Conservation (phyloP, 495 filamentous ascomycete species). For the Hyaloscypha bicolor region DNA sequence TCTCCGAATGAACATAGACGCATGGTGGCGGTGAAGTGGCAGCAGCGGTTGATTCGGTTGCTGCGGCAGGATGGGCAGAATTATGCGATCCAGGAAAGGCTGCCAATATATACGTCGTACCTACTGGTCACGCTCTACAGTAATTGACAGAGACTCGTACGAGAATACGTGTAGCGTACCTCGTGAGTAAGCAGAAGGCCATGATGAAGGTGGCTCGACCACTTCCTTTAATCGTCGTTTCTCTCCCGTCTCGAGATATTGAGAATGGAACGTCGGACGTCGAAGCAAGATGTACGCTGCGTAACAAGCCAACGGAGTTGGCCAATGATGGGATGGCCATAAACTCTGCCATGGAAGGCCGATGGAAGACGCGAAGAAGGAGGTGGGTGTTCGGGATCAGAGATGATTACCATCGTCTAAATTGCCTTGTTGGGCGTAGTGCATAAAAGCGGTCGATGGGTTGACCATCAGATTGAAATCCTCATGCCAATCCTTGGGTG, state of each 20-base stretch:
- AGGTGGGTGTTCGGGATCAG: conserved; percentile 7
- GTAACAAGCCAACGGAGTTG: background rate
- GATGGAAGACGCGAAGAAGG: conserved; percentile 29
- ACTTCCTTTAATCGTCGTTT: background rate
- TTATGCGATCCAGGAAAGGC: too few species aligned
- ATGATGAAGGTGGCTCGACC: background rate
- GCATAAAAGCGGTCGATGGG: background rate
- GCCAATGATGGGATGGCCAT: background rate
- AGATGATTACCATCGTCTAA: conserved; percentile 6
- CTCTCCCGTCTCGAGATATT: background rate
- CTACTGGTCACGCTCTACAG: background rate
- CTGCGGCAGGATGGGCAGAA: too few species aligned
- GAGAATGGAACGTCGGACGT: background rate
- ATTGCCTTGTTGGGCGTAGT: conserved; percentile 6
- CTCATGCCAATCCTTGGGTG: background rate
- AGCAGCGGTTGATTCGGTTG: too few species aligned
- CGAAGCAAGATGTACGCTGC: background rate
- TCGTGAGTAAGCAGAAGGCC: background rate
- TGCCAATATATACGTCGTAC: background rate
- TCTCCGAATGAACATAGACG: background rate
- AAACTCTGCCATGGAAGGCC: conserved; percentile 17
- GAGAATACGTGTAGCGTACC: background rate
- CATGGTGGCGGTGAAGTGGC: background rate
- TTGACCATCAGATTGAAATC: background rate
- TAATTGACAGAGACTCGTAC: background rate